These are phyloP conservation scores for Hygrophorus pudorinus DNA, from an alignment of 768 basidiomycete genomes.

Conservation along the genomic window DNA sequence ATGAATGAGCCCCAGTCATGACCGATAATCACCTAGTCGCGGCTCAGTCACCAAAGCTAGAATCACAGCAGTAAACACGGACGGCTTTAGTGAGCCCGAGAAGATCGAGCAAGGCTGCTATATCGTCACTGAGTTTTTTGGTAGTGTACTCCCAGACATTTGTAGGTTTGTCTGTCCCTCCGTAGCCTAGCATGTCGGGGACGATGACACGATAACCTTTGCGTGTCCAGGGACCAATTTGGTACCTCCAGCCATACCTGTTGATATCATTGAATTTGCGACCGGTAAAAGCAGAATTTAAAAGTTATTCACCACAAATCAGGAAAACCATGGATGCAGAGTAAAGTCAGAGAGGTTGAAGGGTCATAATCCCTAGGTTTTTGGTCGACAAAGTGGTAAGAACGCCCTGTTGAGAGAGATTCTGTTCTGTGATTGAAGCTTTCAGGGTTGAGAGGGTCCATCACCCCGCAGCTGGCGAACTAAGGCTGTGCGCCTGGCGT, in stretches of 20 bases:
- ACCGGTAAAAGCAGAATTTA: not conserved
- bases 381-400: constrained; percentile 69
- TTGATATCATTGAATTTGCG: not conserved
- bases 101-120: constrained; percentile 54
- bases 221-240: constrained; percentile 61
- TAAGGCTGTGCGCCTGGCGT: too few relatives aligned
- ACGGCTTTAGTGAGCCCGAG: constrained; percentile 46
- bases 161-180: constrained; percentile 51
- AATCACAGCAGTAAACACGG: constrained; percentile 15
- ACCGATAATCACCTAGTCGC: constrained; percentile 49
- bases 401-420: constrained; percentile 45
- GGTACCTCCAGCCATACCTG: constrained; percentile 71
- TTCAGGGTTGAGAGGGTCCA: constrained; percentile 31
- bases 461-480: too few relatives aligned
- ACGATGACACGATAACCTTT: constrained; percentile 55
- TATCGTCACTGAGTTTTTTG: constrained; percentile 49
- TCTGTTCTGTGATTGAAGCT: constrained; percentile 47
- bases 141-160: constrained; percentile 47
- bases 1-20: constrained; percentile 75
- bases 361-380: constrained; percentile 34
- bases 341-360: constrained; percentile 36
- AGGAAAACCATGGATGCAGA: constrained; percentile 79
- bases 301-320: constrained; percentile 37
- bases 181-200: constrained; percentile 58
- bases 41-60: not conserved